Evolutionary conservation across 2,329 filamentous ascomycete genomes (phyloP).

Genomic region (Colletotrichum chlorophyti): DNA sequence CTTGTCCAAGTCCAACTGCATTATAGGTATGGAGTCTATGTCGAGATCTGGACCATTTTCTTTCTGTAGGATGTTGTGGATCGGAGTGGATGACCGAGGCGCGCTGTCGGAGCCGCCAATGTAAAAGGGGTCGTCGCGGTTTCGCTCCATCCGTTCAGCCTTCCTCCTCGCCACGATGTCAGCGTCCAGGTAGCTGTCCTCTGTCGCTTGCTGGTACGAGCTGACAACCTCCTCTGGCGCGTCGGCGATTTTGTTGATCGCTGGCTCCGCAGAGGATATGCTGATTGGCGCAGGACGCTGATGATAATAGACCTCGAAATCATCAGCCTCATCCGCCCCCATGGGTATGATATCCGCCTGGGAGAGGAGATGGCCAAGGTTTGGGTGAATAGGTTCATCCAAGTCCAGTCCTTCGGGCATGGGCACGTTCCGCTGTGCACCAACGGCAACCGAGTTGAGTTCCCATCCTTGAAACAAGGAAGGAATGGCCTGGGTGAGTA

Average conservation of each 20-base stretch:
- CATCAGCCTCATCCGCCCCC: constrained; percentile 63
- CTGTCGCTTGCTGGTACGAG: constrained; percentile 66
- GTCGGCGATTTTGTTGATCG: constrained; percentile 59
- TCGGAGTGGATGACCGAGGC: constrained; percentile 74
- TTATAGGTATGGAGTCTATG: constrained; percentile 94
- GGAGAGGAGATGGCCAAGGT: constrained; percentile 72
- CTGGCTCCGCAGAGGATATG: constrained; percentile 60
- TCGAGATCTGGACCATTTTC: constrained; percentile 83
- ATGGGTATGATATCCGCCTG: constrained; percentile 57
- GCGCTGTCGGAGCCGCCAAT: constrained; percentile 65
- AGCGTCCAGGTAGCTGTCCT: constrained; percentile 73
- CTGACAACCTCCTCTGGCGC: constrained; percentile 50
- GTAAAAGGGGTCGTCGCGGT: constrained; percentile 95
- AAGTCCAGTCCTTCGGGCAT: constrained; percentile 78
- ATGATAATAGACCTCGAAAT: constrained; percentile 73
- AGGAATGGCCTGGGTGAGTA: constrained; percentile 90
- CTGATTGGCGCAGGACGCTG: constrained; percentile 58
- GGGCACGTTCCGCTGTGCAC: constrained; percentile 87
- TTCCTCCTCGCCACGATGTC: constrained; percentile 78
- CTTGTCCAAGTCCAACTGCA: constrained; percentile 82
- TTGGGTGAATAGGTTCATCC: constrained; percentile 80
- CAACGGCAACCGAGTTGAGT: constrained; percentile 85
- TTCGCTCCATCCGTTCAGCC: constrained; percentile 79
- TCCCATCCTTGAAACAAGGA: constrained; percentile 86
- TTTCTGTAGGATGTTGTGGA: constrained; percentile 76